phyloP scores from a whole-genome alignment of 176 grass and related monocot species.

The Stipa capillata region DNA sequence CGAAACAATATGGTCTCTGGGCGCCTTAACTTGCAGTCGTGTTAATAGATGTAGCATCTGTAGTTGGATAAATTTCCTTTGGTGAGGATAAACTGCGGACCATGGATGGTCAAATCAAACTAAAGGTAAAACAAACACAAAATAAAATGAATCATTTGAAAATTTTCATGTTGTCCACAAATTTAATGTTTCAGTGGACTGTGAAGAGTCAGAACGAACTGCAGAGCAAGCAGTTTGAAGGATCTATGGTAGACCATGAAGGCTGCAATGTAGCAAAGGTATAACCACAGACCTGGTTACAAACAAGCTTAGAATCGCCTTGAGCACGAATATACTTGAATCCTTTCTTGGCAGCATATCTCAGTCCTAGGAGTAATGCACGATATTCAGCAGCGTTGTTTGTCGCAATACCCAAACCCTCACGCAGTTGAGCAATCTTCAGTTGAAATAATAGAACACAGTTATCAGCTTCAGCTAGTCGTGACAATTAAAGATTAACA shows the following conservation, averaged over 20 bases:
- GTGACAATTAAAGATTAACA: neutral
- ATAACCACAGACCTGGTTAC: constrained; percentile 46
- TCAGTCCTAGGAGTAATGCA: constrained; percentile 83
- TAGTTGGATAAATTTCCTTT: neutral
- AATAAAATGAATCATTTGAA: neutral
- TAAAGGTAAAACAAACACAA: neutral
- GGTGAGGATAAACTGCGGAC: neutral
- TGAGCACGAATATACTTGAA: constrained; percentile 63
- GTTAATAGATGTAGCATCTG: neutral
- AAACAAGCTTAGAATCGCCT: constrained; percentile 78
- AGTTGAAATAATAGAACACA: neutral
- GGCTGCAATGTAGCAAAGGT: neutral
- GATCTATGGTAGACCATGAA: constrained; percentile 1
- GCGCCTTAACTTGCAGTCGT: neutral
- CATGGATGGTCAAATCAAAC: neutral
- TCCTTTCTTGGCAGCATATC: constrained; percentile 70
- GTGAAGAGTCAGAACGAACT: neutral
- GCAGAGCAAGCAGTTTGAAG: neutral
- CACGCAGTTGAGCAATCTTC: constrained; percentile 70
- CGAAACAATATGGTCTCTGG: neutral
- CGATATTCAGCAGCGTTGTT: constrained; percentile 81
- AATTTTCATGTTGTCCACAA: neutral
- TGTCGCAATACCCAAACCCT: constrained; percentile 76
- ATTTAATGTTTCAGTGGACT: neutral
- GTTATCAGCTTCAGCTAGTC: constrained; percentile 17